Conservation (phyloP, 1,139 yeast genomes). For the Debaryomycetaceae sp. region DNA sequence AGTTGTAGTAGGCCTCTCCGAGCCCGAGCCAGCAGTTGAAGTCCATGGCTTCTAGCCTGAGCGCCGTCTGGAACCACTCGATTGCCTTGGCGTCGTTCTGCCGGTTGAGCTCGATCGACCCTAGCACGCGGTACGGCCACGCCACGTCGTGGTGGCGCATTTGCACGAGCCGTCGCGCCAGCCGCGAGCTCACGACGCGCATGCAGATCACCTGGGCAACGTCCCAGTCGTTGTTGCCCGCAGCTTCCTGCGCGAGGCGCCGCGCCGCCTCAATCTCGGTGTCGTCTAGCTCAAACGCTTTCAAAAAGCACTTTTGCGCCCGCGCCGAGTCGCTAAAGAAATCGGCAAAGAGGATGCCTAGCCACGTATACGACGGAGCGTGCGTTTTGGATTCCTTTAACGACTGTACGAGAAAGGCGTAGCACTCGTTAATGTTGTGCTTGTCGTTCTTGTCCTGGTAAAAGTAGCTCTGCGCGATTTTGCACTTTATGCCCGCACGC, state of each 20-base stretch:
- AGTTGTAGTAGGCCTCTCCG: slow-evolving; percentile 81
- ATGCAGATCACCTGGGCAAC: slow-evolving; percentile 69
- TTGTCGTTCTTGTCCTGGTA: slow-evolving; percentile 11
- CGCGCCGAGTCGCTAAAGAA: slow-evolving; percentile 48
- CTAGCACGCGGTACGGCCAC: slow-evolving; percentile 89
- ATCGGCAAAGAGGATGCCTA: slow-evolving; percentile 61
- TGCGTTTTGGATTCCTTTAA: slow-evolving; percentile 51
- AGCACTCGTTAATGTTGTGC: slow-evolving; percentile 29
- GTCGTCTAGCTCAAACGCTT: slow-evolving; percentile 80
- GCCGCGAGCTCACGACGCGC: slow-evolving; percentile 52
- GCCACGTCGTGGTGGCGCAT: slow-evolving; percentile 22
- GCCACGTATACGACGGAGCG: slow-evolving; percentile 70
- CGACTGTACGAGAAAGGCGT: slow-evolving; percentile 47
- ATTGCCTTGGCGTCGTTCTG: slow-evolving; percentile 74
- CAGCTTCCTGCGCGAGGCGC: slow-evolving; percentile 57
- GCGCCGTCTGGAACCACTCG: slow-evolving; percentile 79
- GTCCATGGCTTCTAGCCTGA: slow-evolving; percentile 59
- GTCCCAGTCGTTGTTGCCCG: slow-evolving; percentile 69
- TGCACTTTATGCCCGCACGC: slow-evolving; percentile 57
- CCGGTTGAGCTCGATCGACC: slow-evolving; percentile 62
- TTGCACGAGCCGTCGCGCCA: slow-evolving; percentile 35
- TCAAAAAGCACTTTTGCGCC: slow-evolving; percentile 80
- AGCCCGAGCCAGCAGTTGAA: slow-evolving; percentile 82
- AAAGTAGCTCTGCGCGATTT: slow-evolving; percentile 52
- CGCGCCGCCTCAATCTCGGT: slow-evolving; percentile 68